These are phyloP conservation scores for Periconia macrospinosa DNA, from an alignment of 2,329 filamentous ascomycete species.

Conservation along the genomic window DNA sequence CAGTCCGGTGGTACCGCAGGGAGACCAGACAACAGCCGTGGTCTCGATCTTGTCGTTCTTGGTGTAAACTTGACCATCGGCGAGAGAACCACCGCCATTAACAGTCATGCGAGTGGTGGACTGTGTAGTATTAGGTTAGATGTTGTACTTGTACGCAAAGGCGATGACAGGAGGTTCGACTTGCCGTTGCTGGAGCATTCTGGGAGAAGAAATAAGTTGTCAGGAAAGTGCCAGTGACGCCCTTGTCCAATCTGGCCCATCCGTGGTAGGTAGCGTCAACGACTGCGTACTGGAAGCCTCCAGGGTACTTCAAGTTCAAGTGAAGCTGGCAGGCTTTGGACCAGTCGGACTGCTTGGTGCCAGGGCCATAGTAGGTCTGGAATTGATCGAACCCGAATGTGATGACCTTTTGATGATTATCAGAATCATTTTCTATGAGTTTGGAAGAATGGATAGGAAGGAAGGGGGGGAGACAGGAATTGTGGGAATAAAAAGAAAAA, in stretches of 20 bases:
- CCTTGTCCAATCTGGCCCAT: constrained; percentile 36
- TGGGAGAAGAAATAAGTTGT: constrained; percentile 43
- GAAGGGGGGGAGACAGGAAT: neutral
- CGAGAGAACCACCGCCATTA: constrained; percentile 43
- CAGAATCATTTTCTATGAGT: constrained; percentile 3
- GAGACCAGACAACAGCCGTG: constrained; percentile 37
- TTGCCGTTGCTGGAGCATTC: constrained; percentile 32
- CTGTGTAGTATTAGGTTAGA: neutral
- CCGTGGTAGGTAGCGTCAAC: constrained; percentile 42
- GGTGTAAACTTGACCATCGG: constrained; percentile 46
- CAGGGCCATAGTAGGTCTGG: constrained; percentile 39
- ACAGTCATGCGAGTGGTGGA: constrained; percentile 27
- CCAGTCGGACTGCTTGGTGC: constrained; percentile 28
- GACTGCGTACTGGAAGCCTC: constrained; percentile 44
- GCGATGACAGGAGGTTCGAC: constrained; percentile 2
- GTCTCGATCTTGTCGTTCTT: constrained; percentile 47
- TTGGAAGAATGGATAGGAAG: neutral
- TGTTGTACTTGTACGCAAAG: neutral
- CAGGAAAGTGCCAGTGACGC: constrained; percentile 37
- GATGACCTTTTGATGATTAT: constrained; percentile 25
- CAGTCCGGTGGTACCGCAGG: constrained; percentile 35
- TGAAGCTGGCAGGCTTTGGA: constrained; percentile 43
- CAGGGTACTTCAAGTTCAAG: constrained; percentile 37
- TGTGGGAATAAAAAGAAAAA: neutral
- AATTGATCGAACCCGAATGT: constrained; percentile 39